phyloP scores from a whole-genome alignment of 2,329 filamentous ascomycete species.

The Fonsecaea erecta region DNA sequence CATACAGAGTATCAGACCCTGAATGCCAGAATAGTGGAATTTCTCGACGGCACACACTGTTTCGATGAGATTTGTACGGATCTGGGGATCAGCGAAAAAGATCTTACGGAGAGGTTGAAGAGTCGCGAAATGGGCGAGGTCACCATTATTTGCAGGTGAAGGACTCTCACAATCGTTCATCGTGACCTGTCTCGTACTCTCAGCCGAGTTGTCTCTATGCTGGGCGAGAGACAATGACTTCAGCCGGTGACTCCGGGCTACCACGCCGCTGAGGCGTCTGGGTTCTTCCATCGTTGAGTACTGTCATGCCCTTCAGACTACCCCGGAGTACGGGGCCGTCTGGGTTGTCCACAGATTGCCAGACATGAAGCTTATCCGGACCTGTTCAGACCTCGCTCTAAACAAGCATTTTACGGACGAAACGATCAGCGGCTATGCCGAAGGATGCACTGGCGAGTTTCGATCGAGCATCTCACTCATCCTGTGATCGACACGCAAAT shows the following conservation, averaged over 20 bases:
- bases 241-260: too few species aligned
- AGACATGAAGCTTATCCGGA: background rate
- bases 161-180: constrained; percentile 33
- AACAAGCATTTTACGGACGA: background rate
- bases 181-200: background rate
- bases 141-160: constrained; percentile 59
- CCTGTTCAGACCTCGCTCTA: background rate
- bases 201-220: background rate
- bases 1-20: constrained; percentile 9
- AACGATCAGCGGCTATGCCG: background rate
- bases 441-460: background rate
- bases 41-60: constrained; percentile 55
- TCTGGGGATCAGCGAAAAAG: constrained; percentile 53
- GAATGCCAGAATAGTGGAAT: constrained; percentile 43
- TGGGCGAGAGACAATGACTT: background rate
- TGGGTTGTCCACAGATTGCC: background rate
- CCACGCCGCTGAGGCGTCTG: too few species aligned
- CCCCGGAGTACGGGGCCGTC: background rate
- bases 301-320: background rate
- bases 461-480: background rate
- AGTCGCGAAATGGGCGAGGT: constrained; percentile 48
- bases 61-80: constrained; percentile 59
- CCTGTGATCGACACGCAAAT: background rate
- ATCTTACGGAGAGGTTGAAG: constrained; percentile 51
- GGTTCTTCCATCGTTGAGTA: background rate